Base-by-base conservation (phyloP, 768 basidiomycete species). In the Trametes maxima region DNA sequence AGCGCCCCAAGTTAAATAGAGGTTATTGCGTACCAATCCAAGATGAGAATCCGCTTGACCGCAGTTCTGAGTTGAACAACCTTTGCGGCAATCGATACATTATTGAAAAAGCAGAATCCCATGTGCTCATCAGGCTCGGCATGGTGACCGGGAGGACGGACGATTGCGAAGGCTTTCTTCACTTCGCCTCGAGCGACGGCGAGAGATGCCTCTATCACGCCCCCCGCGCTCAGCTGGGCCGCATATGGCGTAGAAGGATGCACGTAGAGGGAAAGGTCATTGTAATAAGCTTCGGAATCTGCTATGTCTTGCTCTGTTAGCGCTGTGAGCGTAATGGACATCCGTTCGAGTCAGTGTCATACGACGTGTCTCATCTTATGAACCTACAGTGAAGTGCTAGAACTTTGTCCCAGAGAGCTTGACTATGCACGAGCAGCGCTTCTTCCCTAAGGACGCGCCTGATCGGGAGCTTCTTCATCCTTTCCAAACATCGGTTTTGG, bases 61-160 rank as follows among this genome's bases (percentile, higher is more conserved):
- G 81, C 70, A 2, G 90, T 89, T 56, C 80, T 67, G 63, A 89
- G 77, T 71, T 92, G 88, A 19, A 91, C 86, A 24, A 94, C 90
- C 68, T 86, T 85, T 19, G 93, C 84, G 1, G 95, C 95, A 16
- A 99, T 91, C 0, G 97, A 90, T 36, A 96, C 95, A 70, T 99
- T 99, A 74, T 99, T 99, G 78, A 95, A 97, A 79, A 99, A 97
- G 75, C 97, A 98, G 74, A 99, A 99, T 1, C 97, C 97, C 95
- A 98, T 98, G 65, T 94, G 92, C 71, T 95, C 90, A 65, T 97
- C 93, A 5, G 97, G 97, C 72, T 99, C 97, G 6, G 97, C 95
- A 70, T 99, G 97, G 72, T 99, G 97, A 0, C 97, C 97, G 0
- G 97, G 97, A 13, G 97, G 97, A 54, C 97, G 85, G 37, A 98